Evolutionary conservation across 495 filamentous ascomycete species (phyloP), one percentile per base, ranked within the genome.

Genomic region (Lepidopterella palustris): DNA sequence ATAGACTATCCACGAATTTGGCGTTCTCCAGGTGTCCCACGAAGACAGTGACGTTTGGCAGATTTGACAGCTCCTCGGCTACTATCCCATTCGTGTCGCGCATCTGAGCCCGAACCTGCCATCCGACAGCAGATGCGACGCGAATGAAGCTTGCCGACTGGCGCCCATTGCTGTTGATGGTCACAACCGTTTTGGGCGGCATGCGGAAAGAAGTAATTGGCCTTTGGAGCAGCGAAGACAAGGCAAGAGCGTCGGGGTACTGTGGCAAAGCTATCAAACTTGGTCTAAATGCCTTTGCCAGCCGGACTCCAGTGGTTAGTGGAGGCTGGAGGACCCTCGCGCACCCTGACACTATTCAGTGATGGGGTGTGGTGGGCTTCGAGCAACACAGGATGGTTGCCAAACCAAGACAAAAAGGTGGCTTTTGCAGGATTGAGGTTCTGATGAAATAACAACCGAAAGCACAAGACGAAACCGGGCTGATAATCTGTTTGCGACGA

Each of bases 131-230:
- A 9, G 88, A 87, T 21, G 92, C 92, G 66, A 95, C 91, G 48
- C 92, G 86, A 55, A 96, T 90, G 69, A 97, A 81, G 35, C 90
- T 95, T 45, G 92, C 92, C 28, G 91, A 89, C 79, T 97, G 92
- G 61, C 92, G 86, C 59, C 92, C 92, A 62, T 87, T 88, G 72
- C 87, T 85, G 74, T 97, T 97, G 71, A 96, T 90, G 68, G 93
- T 86, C 65, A 89, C 91, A 65, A 96, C 90, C 49, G 85, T 92
- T 55, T 76, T 91, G 25, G 18, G 8, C 15, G 47, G 47, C 47
- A 50, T 50, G 25, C 47, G 47, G 47, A 50, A 15, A 15, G 31
- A 42, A 42, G 35, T 42, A 3, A 42, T 3, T 2, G 35, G 18
- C n/a, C n/a, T n/a, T n/a, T n/a, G 35, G 35, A 3, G 35, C 35